These are phyloP conservation scores for Umbilicus rupestris DNA, from an alignment of 164 flowering plant genomes.

Conservation along the genomic window DNA sequence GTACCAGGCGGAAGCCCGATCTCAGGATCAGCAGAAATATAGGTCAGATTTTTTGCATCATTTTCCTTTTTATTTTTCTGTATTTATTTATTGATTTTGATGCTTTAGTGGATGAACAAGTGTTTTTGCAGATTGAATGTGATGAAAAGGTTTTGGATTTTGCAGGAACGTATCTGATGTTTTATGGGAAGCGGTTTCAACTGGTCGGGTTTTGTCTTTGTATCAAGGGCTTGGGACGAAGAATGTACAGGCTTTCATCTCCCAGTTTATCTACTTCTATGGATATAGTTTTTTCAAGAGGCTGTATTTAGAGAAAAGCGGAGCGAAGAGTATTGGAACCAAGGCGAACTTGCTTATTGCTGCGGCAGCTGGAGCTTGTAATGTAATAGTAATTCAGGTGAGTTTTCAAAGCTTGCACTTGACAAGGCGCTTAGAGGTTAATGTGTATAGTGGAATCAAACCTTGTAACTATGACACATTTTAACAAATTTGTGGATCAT, in stretches of 20 bases:
- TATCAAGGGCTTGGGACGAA: constrained; percentile 72
- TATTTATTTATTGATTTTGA: background rate
- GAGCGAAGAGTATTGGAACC: constrained; percentile 50
- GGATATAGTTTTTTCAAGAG: constrained; percentile 60
- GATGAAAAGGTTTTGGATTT: constrained; percentile 1
- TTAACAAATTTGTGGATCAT: background rate
- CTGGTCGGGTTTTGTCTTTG: constrained; percentile 43
- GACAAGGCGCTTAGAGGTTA: background rate
- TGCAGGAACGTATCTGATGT: constrained; percentile 58
- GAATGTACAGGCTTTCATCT: constrained; percentile 56
- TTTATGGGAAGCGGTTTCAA: constrained; percentile 58
- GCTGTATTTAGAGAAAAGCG: constrained; percentile 37
- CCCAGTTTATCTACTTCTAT: constrained; percentile 59
- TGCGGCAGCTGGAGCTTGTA: constrained; percentile 70
- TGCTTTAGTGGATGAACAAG: background rate
- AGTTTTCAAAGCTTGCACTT: constrained; percentile 1
- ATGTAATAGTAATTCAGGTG: constrained; percentile 49
- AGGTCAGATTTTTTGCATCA: constrained; percentile 16
- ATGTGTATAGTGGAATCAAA: no score
- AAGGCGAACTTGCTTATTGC: constrained; percentile 59
- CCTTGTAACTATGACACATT: background rate
- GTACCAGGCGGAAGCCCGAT: constrained; percentile 42
- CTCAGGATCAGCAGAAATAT: constrained; percentile 27
- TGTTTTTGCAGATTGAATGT: background rate
- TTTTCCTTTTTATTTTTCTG: background rate